Conservation (phyloP, 1,284 basidiomycete species). For the Pseudozyma pruni region DNA sequence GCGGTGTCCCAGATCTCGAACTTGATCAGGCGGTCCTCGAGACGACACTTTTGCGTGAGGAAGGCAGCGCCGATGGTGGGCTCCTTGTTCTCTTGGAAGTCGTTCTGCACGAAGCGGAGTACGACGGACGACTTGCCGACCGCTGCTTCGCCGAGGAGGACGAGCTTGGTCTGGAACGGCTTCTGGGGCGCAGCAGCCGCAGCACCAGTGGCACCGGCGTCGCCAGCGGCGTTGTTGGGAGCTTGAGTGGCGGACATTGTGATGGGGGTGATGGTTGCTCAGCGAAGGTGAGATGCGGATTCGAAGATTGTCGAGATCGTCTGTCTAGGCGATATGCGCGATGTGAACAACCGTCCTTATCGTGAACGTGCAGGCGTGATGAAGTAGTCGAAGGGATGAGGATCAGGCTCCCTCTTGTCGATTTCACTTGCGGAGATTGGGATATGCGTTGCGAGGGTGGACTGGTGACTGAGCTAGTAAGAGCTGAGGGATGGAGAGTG, state of each 20-base stretch:
- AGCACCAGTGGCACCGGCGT: conserved; percentile 19
- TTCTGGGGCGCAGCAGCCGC: conserved; percentile 53
- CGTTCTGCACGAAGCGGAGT: conserved; percentile 93
- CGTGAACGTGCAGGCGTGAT: background rate
- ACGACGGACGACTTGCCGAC: conserved; percentile 99
- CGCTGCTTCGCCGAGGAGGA: conserved; percentile 81
- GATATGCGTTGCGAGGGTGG: no score
- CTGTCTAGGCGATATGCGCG: background rate
- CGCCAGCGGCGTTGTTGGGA: conserved; percentile 14
- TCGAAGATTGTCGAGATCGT: background rate
- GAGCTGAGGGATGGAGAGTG: no score
- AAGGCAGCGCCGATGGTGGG: conserved; percentile 98
- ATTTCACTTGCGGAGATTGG: no score
- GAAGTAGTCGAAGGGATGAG: background rate
- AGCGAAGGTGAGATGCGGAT: background rate
- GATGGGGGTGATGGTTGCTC: background rate
- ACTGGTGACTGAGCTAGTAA: no score
- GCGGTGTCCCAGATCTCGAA: conserved; percentile 98
- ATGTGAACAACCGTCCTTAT: background rate
- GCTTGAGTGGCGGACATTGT: conserved; percentile 36
- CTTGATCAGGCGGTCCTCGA: conserved; percentile 77
- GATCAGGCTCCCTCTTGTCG: background rate
- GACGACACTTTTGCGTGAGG: conserved; percentile 74
- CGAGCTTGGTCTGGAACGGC: conserved; percentile 68
- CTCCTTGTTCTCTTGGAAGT: conserved; percentile 95